phyloP scores from a whole-genome alignment of 345 rosid species.

The Eutrema japonicum region DNA sequence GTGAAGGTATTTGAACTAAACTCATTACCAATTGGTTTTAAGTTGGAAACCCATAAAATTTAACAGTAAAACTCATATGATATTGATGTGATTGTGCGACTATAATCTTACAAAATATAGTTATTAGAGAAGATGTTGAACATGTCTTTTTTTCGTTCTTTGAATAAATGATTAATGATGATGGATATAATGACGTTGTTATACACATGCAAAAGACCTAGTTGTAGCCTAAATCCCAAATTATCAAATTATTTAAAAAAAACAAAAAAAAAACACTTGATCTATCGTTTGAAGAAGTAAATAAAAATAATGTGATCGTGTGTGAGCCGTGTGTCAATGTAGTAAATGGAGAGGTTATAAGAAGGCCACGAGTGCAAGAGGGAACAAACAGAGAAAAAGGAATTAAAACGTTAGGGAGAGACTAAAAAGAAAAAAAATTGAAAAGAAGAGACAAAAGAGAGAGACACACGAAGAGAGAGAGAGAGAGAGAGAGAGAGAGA shows the following conservation, averaged over 20 bases:
- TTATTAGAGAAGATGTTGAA: conserved; percentile 2
- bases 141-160: not conserved
- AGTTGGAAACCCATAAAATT: too few relatives aligned
- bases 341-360: conserved; percentile 32
- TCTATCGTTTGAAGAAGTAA: not conserved
- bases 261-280: not conserved
- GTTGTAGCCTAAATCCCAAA: too few relatives aligned
- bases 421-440: not conserved
- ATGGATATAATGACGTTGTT: not conserved
- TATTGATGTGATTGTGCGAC: not conserved
- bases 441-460: conserved; percentile 34
- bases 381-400: conserved; percentile 25
- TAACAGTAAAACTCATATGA: not conserved
- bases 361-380: conserved; percentile 37
- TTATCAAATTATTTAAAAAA: too few relatives aligned
- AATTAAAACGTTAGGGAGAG: conserved; percentile 8
- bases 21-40: too few relatives aligned
- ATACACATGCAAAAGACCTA: not conserved
- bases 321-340: conserved; percentile 23
- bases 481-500: conserved; percentile 36
- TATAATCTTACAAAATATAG: not conserved
- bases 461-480: conserved; percentile 38
- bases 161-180: not conserved
- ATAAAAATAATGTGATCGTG: conserved; percentile 2
- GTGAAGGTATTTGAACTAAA: too few relatives aligned